phyloP scores from a whole-genome alignment of 163 green algal species.

The Trebouxia gelatinosa region DNA sequence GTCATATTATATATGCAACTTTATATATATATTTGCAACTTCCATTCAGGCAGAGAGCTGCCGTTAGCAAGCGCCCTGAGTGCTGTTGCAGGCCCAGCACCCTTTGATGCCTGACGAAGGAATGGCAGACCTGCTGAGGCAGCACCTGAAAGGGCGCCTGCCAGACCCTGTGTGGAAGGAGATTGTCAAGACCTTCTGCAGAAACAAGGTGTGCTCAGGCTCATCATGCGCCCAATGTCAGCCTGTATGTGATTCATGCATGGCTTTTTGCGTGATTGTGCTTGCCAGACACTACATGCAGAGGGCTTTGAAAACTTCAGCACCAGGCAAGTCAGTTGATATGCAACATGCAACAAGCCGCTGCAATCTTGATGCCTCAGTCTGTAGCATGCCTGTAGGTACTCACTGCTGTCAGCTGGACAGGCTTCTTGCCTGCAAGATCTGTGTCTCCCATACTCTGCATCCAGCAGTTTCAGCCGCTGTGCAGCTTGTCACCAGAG shows the following conservation, averaged over 20 bases:
- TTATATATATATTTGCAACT: too few relatives aligned
- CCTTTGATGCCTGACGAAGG: constrained; percentile 11
- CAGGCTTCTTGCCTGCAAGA: too few relatives aligned
- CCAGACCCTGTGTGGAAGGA: constrained; percentile 16
- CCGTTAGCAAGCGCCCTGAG: too few relatives aligned
- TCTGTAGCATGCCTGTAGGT: background rate
- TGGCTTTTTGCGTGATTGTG: background rate
- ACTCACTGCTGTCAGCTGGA: too few relatives aligned
- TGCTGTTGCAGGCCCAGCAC: constrained; percentile 9
- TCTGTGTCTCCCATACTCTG: background rate
- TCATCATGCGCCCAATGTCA: background rate
- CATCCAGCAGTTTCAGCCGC: too few relatives aligned
- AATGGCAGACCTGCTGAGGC: constrained; percentile 13
- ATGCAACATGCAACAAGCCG: too few relatives aligned
- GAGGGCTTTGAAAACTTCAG: too few relatives aligned
- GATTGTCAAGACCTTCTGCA: constrained; percentile 9
- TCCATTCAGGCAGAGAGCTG: too few relatives aligned
- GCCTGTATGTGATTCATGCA: background rate
- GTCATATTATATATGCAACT: background rate
- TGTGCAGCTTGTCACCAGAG: too few relatives aligned
- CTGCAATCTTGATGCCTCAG: background rate
- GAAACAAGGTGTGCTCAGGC: constrained; percentile 1
- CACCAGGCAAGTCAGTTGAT: too few relatives aligned
- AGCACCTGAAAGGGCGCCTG: constrained; percentile 2
- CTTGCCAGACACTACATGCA: too few relatives aligned